Evolutionary conservation across 108 stramenopile genomes (phyloP).

Genomic region (Cyclostephanos invisitatus): DNA sequence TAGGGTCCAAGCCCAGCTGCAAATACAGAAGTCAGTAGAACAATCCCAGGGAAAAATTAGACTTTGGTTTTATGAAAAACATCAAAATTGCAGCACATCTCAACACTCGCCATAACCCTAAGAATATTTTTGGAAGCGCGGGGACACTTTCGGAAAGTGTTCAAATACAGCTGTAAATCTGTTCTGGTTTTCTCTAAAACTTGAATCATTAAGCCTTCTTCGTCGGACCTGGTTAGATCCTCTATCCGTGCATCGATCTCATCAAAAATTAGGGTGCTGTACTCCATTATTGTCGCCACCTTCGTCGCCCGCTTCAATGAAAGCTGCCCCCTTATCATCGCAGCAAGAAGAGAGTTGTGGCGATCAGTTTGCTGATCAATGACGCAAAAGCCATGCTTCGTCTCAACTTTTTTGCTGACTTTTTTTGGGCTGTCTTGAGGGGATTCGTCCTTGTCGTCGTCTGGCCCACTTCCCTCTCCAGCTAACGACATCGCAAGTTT

Average conservation of each 20-base stretch:
- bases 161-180: constrained; percentile 28
- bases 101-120: constrained; percentile 30
- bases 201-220: constrained; percentile 19
- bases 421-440: constrained; percentile 16
- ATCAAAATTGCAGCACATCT: not conserved
- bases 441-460: constrained; percentile 30
- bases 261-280: constrained; percentile 17
- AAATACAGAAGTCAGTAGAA: not conserved
- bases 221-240: constrained; percentile 27
- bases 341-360: constrained; percentile 66
- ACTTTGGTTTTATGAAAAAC: not conserved
- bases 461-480: constrained; percentile 9
- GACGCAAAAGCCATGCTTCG: constrained; percentile 54
- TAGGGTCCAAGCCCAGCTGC: constrained; percentile 53
- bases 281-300: constrained; percentile 25
- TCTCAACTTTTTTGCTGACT: not conserved
- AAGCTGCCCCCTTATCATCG: constrained; percentile 58
- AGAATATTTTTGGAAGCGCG: constrained; percentile 56
- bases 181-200: constrained; percentile 29
- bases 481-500: constrained; percentile 55
- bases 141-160: constrained; percentile 17
- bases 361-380: constrained; percentile 58
- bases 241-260: constrained; percentile 30
- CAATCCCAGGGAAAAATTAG: not conserved
- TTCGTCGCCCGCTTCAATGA: constrained; percentile 25